Evolutionary conservation across 2,329 filamentous ascomycete genomes (phyloP), one percentile per base, ranked within the genome.

Genomic region (Penicillium fuscoglaucum): DNA sequence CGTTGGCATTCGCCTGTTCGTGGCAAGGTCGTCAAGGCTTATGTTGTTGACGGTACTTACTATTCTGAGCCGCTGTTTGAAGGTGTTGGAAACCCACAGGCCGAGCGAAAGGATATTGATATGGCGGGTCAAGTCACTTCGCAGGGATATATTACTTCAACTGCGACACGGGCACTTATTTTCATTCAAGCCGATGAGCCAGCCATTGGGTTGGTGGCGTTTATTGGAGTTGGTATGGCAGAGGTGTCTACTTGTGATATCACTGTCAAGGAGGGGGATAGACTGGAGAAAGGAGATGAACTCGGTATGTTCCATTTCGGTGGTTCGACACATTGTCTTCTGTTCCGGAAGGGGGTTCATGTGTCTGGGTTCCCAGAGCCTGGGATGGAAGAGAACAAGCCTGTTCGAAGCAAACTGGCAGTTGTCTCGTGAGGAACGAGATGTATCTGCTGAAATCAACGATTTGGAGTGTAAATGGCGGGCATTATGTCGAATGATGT

Each of bases 301-400:
- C 79, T 87, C 40, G 89, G 89, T 43, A 91, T 90, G 88, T 92
- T 92, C 74, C 89, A 92, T 69, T 91, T 88, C 70, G 89, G 89
- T n/a, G 89, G 90, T 0, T 87, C 83, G 7, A 86, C 85, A 1
- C 85, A 90, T 69, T 90, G 87, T 65, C 68, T 91, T 64, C 68
- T 92, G 3, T 91, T 91, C 75, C 57, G 67, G 6, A 69, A 69
- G 55, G 70, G 65, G 1, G 69, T 72, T 6, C 49, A 73, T 41
- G 55, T 73, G 1, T 57, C 64, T 17, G 71, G 67, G 6, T 68
- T 73, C 21, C 71, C 71, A 7, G 58, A 69, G 19, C 59, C 65
- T 2, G 66, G 66, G 0, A 50, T 62, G 44, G 56, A 63, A 13
- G 56, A 64, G 24, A 73, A 73, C 50, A 51, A 72, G 15, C 65